Base-by-base conservation (phyloP, 2,329 filamentous ascomycete genomes). In the Curvularia verruculosa region DNA sequence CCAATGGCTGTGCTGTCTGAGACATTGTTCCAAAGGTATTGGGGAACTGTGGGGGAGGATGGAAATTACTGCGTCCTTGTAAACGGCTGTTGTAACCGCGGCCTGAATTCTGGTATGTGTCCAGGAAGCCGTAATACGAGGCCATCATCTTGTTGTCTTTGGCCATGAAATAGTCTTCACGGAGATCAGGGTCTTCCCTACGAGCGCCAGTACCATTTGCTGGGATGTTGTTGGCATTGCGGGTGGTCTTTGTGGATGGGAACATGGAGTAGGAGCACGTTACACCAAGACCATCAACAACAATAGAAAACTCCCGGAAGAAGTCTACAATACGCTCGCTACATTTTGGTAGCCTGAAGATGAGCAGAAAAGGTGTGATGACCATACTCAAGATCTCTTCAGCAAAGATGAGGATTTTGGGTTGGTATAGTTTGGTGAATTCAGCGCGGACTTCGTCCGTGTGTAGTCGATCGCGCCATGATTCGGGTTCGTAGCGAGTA, bases 61-160 rank as follows among this genome's bases (percentile, higher is more conserved):
- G 86, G 73, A 94, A 93, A 40, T 84, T 83, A 23, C 50, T 48
- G 15, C 54, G 26, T 23, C 54, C 54, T 40, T 57, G 54, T 7
- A 54, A 45, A 13, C 54, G 54, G 9, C 54, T 45, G n/a, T 54
- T 57, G 31, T 49, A 54, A 50, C 63, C 65, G 54, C 82, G 82
- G 46, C 75, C 64, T 12, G 75, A 63, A 34, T 56, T 74, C 54
- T 58, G 79, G 65, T 99, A 99, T 66, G 96, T 93, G 71, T 97
- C 92, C 57, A 97, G 81, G 75, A 99, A 99, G 2, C 93, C 92
- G 69, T 95, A 93, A 73, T 97, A 95, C 0, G 94, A 98, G 15
- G 92, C 91, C n/a, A 95, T 89, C 91, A 99, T 96, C 79, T 99
- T 99, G 61, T 93, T 91, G 70, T 99, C 93, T 72, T 97, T 97